phyloP scores from a whole-genome alignment of 148 eudicot genomes.

The Chenopodium formosanum region DNA sequence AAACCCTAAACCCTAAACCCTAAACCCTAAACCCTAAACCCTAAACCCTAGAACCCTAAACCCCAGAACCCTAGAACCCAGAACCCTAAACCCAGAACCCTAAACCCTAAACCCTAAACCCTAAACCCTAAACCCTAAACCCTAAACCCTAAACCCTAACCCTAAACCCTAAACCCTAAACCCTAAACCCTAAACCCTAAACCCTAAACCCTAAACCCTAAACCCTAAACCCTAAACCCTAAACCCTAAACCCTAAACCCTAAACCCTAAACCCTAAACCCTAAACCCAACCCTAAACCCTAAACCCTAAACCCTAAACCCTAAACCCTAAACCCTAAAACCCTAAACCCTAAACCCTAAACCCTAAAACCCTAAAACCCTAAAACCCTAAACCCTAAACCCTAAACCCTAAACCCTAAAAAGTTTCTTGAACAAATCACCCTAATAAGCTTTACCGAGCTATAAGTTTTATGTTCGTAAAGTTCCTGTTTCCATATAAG shows the following conservation, averaged over 20 bases:
- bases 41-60: too few relatives aligned
- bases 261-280: conserved; percentile 19
- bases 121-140: conserved; percentile 22
- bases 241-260: conserved; percentile 36
- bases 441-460: too few relatives aligned
- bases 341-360: too few relatives aligned
- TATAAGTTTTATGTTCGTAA: too few relatives aligned
- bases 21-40: conserved; percentile 25
- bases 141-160: conserved; percentile 24
- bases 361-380: too few relatives aligned
- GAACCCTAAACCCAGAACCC: conserved; percentile 26
- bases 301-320: neutral
- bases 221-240: conserved; percentile 35
- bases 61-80: conserved; percentile 23
- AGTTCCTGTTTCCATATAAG: too few relatives aligned
- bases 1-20: conserved; percentile 25
- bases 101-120: conserved; percentile 26
- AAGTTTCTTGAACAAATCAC: too few relatives aligned
- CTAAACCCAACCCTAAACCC: conserved; percentile 5
- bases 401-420: too few relatives aligned
- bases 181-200: conserved; percentile 35
- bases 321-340: too few relatives aligned
- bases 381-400: too few relatives aligned
- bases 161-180: conserved; percentile 25
- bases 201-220: conserved; percentile 33